Evolutionary conservation across 1,284 basidiomycete genomes (phyloP), one percentile per base, ranked within the genome.

Genomic region (Sphagnurus paluster): DNA sequence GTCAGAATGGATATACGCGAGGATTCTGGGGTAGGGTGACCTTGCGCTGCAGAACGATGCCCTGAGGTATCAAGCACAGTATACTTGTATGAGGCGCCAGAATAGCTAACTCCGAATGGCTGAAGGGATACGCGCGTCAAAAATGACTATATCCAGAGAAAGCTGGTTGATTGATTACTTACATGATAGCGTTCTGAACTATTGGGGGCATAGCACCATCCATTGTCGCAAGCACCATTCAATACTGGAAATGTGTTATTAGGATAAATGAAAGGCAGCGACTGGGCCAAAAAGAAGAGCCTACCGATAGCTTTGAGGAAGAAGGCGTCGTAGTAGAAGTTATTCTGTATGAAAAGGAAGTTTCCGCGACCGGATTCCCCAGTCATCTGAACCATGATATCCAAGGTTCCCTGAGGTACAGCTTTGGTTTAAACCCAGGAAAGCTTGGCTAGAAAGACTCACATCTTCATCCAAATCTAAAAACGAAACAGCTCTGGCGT

Each of bases 271-370:
- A 28, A 33, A 33, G 10, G 40, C 25, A n/a, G n/a, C n/a, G 14
- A 10, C n/a, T 9, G 1, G 14, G 9, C 13, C 11, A 11, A 44
- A 43, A 21, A 32, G 8, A 20, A 43, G 5, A 28, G 62, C 80
- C 39, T 41, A 93, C 91, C 85, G 41, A 96, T 89, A 1, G 94
- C 91, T 64, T 98, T 98, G 48, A 99, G 76, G 80, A 99, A 99
- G 75, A 99, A 99, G 0, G 97, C 95, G 59, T 99, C 97, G 62
- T 95, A 94, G 63, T 97, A 99, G 61, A 94, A 93, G 68, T 98
- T 98, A 66, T 99, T 99, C 68, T 97, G 93, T 32, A 99, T 74
- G 58, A 99, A 98, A 1, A 84, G 68, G 11, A 94, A 71, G 25
- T 76, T 80, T 3, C 85, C 84, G 42, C 71, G 65, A 2, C 77